These are phyloP conservation scores for Picea sitchensis DNA, from an alignment of 75 land plant species.

Conservation along the genomic window DNA sequence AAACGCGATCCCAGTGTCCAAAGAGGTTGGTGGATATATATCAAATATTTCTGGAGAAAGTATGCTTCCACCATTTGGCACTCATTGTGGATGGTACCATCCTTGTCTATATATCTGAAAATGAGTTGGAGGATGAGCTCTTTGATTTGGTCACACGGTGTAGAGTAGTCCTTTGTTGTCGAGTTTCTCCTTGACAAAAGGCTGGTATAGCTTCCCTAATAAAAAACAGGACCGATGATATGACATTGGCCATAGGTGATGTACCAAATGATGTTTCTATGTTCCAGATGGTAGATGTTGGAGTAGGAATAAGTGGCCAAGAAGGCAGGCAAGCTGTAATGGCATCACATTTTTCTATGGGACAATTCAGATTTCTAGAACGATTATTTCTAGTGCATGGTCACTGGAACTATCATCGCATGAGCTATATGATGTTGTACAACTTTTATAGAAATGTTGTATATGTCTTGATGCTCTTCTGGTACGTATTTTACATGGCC, in stretches of 20 bases:
- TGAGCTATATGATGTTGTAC: too few species aligned
- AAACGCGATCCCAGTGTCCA: background rate
- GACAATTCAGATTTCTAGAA: too few species aligned
- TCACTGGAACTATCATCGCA: too few species aligned
- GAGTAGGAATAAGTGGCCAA: constrained; percentile 52
- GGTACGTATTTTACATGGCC: constrained; percentile 12
- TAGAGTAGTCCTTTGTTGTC: background rate
- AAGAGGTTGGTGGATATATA: background rate
- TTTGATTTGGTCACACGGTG: background rate
- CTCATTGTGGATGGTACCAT: background rate
- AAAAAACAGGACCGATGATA: background rate
- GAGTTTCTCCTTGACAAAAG: background rate
- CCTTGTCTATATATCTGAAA: background rate
- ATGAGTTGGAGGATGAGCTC: background rate
- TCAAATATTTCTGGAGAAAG: too few species aligned
- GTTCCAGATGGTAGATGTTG: constrained; percentile 45
- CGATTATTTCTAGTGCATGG: too few species aligned
- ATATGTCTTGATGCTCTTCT: too few species aligned
- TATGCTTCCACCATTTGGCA: background rate
- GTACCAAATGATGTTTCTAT: constrained; percentile 24
- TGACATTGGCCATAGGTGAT: constrained; percentile 50
- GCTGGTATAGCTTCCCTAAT: background rate
- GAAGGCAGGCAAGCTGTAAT: constrained; percentile 40
- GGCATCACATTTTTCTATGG: too few species aligned
- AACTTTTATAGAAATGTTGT: too few species aligned